These are phyloP conservation scores for Hygrophila difformis DNA, from an alignment of 257 asterid genomes.

Conservation along the genomic window DNA sequence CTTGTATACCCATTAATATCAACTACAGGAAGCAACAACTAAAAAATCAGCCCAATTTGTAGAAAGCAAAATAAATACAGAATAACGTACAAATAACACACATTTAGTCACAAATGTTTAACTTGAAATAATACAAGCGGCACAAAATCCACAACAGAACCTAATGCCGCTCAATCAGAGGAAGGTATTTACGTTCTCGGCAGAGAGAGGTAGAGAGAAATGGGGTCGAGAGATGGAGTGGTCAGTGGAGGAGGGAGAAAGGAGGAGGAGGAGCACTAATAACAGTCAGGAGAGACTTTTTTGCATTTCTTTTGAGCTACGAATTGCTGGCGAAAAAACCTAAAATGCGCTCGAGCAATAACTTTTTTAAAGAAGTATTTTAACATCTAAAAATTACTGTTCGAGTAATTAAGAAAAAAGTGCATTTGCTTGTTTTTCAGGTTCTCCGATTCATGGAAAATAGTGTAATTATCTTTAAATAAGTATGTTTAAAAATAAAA, in stretches of 20 bases:
- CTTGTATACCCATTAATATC: too few relatives aligned
- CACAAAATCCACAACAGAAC: slow-evolving; percentile 12
- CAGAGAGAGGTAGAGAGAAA: slow-evolving; percentile 25
- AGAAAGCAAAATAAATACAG: slow-evolving; percentile 2
- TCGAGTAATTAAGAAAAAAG: too few relatives aligned
- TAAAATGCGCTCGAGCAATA: too few relatives aligned
- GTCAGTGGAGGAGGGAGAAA: slow-evolving; percentile 64
- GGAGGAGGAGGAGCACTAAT: slow-evolving; percentile 24
- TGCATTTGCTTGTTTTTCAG: too few relatives aligned
- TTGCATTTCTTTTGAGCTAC: slow-evolving; percentile 25
- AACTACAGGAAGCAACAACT: slow-evolving; percentile 11
- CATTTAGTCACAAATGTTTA: not conserved
- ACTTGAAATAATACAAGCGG: slow-evolving; percentile 13
- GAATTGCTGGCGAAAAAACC: not conserved
- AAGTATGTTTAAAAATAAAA: too few relatives aligned
- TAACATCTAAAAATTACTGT: too few relatives aligned
- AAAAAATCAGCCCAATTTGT: slow-evolving; percentile 5
- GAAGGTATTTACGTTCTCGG: slow-evolving; percentile 12
- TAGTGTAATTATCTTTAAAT: too few relatives aligned
- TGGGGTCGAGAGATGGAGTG: too few relatives aligned
- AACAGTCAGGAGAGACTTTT: slow-evolving; percentile 61
- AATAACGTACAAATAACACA: slow-evolving; percentile 5
- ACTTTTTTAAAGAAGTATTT: too few relatives aligned
- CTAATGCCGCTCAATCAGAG: slow-evolving; percentile 10
- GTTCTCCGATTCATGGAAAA: too few relatives aligned